A percentile compares a stretch with the other conserved stretches of the same genome.
These are phyloP conservation scores for Fusarium clavum DNA, from an alignment of 2,329 filamentous ascomycete genomes.

Conservation along the genomic window DNA sequence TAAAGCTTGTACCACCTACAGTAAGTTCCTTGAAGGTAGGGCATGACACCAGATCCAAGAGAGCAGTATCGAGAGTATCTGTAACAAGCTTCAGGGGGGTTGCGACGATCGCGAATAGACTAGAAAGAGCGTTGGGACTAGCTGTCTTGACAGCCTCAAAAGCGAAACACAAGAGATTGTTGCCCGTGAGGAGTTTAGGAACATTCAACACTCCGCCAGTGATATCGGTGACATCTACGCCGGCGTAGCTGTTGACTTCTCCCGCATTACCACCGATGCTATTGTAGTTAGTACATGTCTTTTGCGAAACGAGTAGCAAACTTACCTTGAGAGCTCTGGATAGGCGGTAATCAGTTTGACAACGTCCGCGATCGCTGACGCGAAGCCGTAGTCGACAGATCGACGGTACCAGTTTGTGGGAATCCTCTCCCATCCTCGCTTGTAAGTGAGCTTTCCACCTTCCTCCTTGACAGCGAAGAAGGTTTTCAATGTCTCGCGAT, in stretches of 20 bases:
- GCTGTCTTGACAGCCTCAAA: constrained; percentile 22
- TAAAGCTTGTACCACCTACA: neutral
- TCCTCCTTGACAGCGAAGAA: constrained; percentile 16
- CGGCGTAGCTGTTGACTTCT: constrained; percentile 17
- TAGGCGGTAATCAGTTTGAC: no score
- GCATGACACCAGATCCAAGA: constrained; percentile 2
- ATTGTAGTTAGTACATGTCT: neutral
- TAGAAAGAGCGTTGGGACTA: constrained; percentile 1
- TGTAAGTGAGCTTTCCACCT: constrained; percentile 8
- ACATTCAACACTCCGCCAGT: constrained; percentile 21
- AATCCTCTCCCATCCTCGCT: constrained; percentile 25
- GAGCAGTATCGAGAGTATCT: neutral
- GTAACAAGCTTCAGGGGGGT: constrained; percentile 8
- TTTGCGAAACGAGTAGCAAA: fast-evolving
- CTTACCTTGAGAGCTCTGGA: constrained; percentile 24
- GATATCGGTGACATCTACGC: constrained; percentile 16
- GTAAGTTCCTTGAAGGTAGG: constrained; percentile 22
- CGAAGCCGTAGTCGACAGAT: neutral
- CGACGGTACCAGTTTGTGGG: constrained; percentile 27
- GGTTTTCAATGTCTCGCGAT: constrained; percentile 8
- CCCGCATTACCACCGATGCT: constrained; percentile 28
- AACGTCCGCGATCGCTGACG: no score
- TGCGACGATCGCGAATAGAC: constrained; percentile 7
- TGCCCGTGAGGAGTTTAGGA: constrained; percentile 9
- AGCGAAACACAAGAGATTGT: constrained; percentile 25